phyloP scores from a whole-genome alignment of 306 rosid species.

The Vigna reflexopilosa region DNA sequence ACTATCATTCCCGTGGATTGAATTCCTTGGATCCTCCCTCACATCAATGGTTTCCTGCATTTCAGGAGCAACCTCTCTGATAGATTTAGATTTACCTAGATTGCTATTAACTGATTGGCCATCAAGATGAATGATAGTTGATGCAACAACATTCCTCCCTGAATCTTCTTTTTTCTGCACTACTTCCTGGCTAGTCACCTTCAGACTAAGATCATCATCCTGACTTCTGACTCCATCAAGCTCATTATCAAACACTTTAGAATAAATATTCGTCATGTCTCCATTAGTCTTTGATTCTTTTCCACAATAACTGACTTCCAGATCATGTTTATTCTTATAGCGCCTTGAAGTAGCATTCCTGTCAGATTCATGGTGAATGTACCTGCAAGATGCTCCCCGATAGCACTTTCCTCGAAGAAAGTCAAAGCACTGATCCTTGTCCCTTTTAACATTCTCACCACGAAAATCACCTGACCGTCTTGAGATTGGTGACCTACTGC shows the following conservation, averaged over 20 bases:
- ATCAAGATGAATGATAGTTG: constrained; percentile 39
- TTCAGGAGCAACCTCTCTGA: constrained; percentile 49
- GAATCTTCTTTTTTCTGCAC: constrained; percentile 53
- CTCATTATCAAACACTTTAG: constrained; percentile 50
- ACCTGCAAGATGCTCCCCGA: constrained; percentile 86
- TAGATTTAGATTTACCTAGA: constrained; percentile 48
- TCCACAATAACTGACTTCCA: constrained; percentile 50
- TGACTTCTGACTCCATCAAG: constrained; percentile 53
- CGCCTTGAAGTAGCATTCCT: constrained; percentile 69
- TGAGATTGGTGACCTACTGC: constrained; percentile 80
- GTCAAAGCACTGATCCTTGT: constrained; percentile 72
- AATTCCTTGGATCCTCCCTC: constrained; percentile 45
- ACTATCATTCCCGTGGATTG: constrained; percentile 44
- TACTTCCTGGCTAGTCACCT: constrained; percentile 49
- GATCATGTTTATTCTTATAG: constrained; percentile 60
- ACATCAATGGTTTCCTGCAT: constrained; percentile 45
- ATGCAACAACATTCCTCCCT: constrained; percentile 37
- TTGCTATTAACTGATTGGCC: constrained; percentile 45
- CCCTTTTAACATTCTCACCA: constrained; percentile 66
- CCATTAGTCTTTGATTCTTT: constrained; percentile 53
- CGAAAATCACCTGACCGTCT: constrained; percentile 66
- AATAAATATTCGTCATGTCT: constrained; percentile 43
- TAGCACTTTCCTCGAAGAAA: constrained; percentile 80
- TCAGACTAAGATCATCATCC: constrained; percentile 51
- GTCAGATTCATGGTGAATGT: constrained; percentile 70